Base-by-base conservation (phyloP, 2,329 filamentous ascomycete species). In the Arachnomyces sp. region DNA sequence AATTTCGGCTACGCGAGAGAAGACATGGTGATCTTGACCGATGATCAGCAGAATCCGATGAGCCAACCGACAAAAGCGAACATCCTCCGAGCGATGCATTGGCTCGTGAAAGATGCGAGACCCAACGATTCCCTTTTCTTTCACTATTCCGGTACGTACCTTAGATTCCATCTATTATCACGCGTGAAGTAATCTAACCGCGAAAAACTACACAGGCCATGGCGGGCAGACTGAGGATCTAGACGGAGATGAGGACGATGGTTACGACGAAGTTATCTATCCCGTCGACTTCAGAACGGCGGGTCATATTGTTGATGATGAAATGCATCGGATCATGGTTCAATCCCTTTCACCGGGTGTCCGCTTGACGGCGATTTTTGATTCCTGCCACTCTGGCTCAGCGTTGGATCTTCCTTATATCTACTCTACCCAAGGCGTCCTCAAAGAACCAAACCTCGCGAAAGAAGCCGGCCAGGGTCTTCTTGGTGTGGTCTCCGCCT, bases 1-100 rank as follows among this genome's bases (percentile, higher is more conserved):
- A 81, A 87, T 57, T 95, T 93, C 62, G 85, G 85, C 21, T 96
- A 96, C 63, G 88, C 87, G 66, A 74, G 88, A 43, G 90, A 95
- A 64, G 89, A 96, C 58, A 96, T 96, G 90, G 90, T 96, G 14
- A 82, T 92, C 46, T 74, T 96, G 60, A 95, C 90, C 30, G 90
- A 96, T 59, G 90, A 96, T 60, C 89, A 95, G 68, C 87, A 95
- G 61, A 95, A 95, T 54, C 86, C 87, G 17, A 94, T 95, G 85
- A 94, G 87, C 65, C 87, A 95, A 67, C 90, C 90, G 7, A 95
- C 88, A 4, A 95, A 95, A 64, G 84, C 86, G 51, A 96, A 96
- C 59, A 94, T 96, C 41, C 65, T 96, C 29, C 78, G 90, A 39
- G 90, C 90, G 21, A 96, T 96, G 90, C 89, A 95, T 61, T 96